Base-by-base conservation (phyloP, 2,329 filamentous ascomycete species). In the Clonostachys sp. region DNA sequence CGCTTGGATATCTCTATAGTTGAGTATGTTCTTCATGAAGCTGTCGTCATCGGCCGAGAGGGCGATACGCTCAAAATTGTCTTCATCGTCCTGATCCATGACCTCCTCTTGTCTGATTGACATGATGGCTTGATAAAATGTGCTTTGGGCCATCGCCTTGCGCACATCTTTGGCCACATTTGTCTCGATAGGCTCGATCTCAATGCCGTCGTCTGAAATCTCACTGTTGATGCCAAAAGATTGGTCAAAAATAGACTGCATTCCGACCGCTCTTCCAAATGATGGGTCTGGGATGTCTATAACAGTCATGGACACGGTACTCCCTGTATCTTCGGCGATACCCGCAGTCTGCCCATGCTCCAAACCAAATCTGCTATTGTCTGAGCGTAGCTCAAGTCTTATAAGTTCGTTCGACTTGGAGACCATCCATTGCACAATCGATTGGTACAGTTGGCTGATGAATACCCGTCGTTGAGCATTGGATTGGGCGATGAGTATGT, bases 121-220 rank as follows among this genome's bases (percentile, higher is more conserved):
- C 67, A 78, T 83, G 52, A 91, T 85, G 18, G 87, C 90, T 39
- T 96, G 74, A 55, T 96, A 89, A 2, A 86, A 83, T 44, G 84
- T 89, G 38, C 84, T 87, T 43, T 89, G 85, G 1, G 82, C 70
- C 6, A 96, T 81, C 2, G 91, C 90, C 49, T 84, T 84, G 59
- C 87, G 83, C 87, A 96, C 95, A 61, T 96, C 91, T 36, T 87
- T 84, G 14, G 92, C 64, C 10, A 97, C 86, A 0, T 92, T 95
- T 49, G 85, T 86, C 14, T 88, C 87, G 2, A 83, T 83, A 0
- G 85, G 57, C 1, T 78, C 69, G 3, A 95, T 78, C 14, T 89
- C 80, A 1, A 99, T 80, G 10, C 94, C 94, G 55, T 99, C 94
- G 52, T 92, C 87, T 60, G 91, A 95, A 91, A 99, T 97, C 71